Conservation (phyloP, 163 green algal species). For the Prototheca cutis region DNA sequence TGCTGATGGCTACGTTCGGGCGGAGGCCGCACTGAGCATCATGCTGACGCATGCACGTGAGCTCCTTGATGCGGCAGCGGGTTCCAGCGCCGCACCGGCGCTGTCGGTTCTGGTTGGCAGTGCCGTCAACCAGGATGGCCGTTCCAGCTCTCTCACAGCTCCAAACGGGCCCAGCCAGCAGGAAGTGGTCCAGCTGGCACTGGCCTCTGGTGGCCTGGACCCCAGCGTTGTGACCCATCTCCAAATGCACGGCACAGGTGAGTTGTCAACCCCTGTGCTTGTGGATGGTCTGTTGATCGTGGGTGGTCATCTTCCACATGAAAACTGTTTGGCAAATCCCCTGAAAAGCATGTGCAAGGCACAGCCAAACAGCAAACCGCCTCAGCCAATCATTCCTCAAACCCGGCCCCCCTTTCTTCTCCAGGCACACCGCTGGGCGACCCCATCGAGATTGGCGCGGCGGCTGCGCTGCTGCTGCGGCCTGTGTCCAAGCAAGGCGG, state of each 20-base stretch:
- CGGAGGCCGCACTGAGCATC: conserved; percentile 41
- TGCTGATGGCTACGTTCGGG: conserved; percentile 74
- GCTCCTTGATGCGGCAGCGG: too few relatives aligned
- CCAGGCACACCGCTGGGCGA: conserved; percentile 59
- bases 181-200: conserved; percentile 51
- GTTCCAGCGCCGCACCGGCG: too few relatives aligned
- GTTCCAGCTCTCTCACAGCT: conserved; percentile 59
- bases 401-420: too few relatives aligned
- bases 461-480: conserved; percentile 9
- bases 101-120: conserved; percentile 39
- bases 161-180: conserved; percentile 76
- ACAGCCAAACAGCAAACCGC: too few relatives aligned
- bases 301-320: too few relatives aligned
- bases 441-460: conserved; percentile 49
- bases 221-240: conserved; percentile 4
- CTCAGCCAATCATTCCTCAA: too few relatives aligned
- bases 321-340: too few relatives aligned
- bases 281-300: too few relatives aligned
- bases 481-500: neutral
- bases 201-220: conserved; percentile 20
- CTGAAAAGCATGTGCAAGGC: too few relatives aligned
- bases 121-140: conserved; percentile 79
- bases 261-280: too few relatives aligned
- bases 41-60: conserved; percentile 51
- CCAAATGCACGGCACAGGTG: conserved; percentile 29